Percentiles rank a stretch among this genome's conserved stretches.
Evolutionary conservation across 768 basidiomycete species (phyloP).

Genomic region (Mycena kentingensis): DNA sequence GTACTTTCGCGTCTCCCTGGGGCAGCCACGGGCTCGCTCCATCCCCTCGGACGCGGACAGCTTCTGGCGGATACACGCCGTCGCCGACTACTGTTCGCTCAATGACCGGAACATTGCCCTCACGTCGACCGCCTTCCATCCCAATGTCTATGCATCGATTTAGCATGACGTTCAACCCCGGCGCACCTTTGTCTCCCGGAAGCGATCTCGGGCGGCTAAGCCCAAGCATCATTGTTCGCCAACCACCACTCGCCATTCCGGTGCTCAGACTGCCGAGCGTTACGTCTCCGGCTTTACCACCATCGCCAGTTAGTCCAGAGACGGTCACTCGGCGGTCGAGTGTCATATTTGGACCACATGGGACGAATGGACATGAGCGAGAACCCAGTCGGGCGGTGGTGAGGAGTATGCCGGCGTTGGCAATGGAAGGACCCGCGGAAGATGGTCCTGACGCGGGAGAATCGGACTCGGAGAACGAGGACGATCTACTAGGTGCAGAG

Average conservation of each 20-base stretch:
- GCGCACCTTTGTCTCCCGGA: conserved; percentile 4
- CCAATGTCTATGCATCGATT: conserved; percentile 12
- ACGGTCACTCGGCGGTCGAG: conserved; percentile 17
- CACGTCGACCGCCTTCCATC: conserved; percentile 13
- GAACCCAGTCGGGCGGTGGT: conserved; percentile 43
- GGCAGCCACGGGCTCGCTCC: not conserved
- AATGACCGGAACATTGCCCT: conserved; percentile 5
- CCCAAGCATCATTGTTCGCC: conserved; percentile 18
- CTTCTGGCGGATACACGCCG: not conserved
- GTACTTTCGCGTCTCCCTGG: not conserved
- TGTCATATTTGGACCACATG: conserved; percentile 23
- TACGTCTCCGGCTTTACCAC: not conserved
- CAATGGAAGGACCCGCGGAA: conserved; percentile 36
- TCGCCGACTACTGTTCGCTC: not conserved
- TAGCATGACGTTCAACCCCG: conserved; percentile 21
- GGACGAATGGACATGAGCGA: conserved; percentile 25
- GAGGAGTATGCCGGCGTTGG: conserved; percentile 57
- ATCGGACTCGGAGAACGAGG: conserved; percentile 39
- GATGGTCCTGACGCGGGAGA: conserved; percentile 37
- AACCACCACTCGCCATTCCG: conserved; percentile 18
- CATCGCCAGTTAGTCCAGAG: conserved; percentile 9
- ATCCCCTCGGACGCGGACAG: not conserved
- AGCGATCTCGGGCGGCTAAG: conserved; percentile 13
- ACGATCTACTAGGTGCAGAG: conserved; percentile 36
- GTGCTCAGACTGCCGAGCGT: conserved; percentile 4